These are phyloP conservation scores for Puccinia coronata DNA, from an alignment of 1,284 basidiomycete genomes.

Conservation along the genomic window DNA sequence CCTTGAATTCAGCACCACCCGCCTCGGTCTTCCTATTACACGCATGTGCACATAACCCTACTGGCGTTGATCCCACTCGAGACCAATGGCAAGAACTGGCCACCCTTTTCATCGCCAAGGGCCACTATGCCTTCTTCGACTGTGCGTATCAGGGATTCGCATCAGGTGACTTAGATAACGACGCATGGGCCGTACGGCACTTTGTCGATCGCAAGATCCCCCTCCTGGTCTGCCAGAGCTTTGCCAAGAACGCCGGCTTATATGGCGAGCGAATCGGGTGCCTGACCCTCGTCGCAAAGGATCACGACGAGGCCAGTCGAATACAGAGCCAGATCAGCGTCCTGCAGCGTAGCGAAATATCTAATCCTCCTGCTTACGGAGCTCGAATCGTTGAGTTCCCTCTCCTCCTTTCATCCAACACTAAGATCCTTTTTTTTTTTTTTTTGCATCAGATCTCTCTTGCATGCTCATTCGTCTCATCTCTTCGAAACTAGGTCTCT, in stretches of 20 bases:
- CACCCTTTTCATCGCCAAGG: slow-evolving; percentile 71
- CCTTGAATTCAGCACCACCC: slow-evolving; percentile 69
- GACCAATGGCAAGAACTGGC: slow-evolving; percentile 86
- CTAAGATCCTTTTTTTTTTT: background rate
- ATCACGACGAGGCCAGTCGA: slow-evolving; percentile 71
- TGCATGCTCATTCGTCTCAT: background rate
- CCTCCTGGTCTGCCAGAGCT: slow-evolving; percentile 88
- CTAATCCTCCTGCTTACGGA: slow-evolving; percentile 85
- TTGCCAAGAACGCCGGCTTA: slow-evolving; percentile 92
- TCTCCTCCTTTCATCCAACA: background rate
- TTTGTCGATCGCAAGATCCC: slow-evolving; percentile 75
- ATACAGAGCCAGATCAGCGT: slow-evolving; percentile 76
- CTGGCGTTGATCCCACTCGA: slow-evolving; percentile 86
- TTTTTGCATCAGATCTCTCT: no score
- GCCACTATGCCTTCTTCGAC: slow-evolving; percentile 90
- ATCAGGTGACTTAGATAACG: slow-evolving; percentile 77
- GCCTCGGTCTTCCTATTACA: slow-evolving; percentile 85
- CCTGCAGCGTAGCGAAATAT: slow-evolving; percentile 85
- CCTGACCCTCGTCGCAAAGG: slow-evolving; percentile 69
- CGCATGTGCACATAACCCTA: slow-evolving; percentile 93
- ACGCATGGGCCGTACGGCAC: slow-evolving; percentile 92
- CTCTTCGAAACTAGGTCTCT: slow-evolving; percentile 67
- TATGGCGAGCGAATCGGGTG: slow-evolving; percentile 89
- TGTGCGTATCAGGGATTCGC: slow-evolving; percentile 92
- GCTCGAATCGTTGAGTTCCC: slow-evolving; percentile 68